Base-by-base conservation (phyloP, 1,284 basidiomycete genomes). In the Puccinia novopanici region DNA sequence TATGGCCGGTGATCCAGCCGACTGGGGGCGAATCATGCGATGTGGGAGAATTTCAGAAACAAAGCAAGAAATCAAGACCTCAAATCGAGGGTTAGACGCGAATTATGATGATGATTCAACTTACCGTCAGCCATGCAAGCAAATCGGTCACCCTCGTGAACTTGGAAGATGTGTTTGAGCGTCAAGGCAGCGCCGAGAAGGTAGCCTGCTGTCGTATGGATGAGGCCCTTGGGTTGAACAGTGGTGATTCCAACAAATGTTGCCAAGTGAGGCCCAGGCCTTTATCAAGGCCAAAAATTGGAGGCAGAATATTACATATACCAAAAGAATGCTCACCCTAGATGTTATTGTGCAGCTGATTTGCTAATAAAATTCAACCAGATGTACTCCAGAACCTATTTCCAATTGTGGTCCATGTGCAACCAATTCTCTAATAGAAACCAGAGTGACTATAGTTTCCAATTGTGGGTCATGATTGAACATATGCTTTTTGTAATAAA, bases 1-100 rank as follows among this genome's bases (percentile, higher is more conserved):
- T 93, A 88, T 98, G 96, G 54, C 96, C 96, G 4, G 96, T 99
- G 87, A 99, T 98, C 96, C 96, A 99, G 84, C 96, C 96, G 80
- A 99, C 90, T 80, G 19, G 15, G 10, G n/a, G n/a, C n/a, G 27
- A 40, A 61, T 75, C n/a, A 67, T 13, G n/a, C 8, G 37, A 17
- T 19, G 72, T 55, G n/a, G 82, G 34, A 63, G 59, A 63, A 40
- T 4, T 5, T 40, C 34, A 82, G n/a, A n/a, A n/a, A 8, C 82
- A 82, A 8, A 82, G 82, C 27, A 84, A 82, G 82, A 84, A 85
- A 52, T 84, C 83, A 15, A 84, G 30, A 40, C 13, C 3, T 22
- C 37, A 81, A 57, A 82, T 81, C 5, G 70, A 75, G 17, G 42
- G 82, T 40, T 83, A 80, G 81, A 85, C 83, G 50, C 82, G 81